Evolutionary conservation across 139 green algal species (phyloP), one percentile per base, ranked within the genome.

Genomic region (Micromonas pusilla): DNA sequence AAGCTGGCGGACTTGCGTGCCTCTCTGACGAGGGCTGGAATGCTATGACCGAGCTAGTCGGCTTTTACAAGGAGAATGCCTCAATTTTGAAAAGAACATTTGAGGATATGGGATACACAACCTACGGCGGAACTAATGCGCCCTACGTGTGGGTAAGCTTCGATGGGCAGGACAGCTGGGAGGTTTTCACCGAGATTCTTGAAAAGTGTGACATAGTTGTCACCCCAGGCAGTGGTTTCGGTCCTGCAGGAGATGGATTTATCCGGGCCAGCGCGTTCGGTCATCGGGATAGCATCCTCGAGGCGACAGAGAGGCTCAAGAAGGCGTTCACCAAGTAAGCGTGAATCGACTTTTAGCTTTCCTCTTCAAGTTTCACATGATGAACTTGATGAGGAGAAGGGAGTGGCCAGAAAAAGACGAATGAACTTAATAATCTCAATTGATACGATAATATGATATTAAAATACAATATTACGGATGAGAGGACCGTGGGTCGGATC

Each of bases 91-190:
- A 87, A 70, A 82, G 86, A 16, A 87, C 81, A 2, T 99, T 99
- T 82, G 45, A 83, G 38, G 90, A 97, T 31, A 90, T 98, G 87
- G 96, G 96, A 53, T 98, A 98, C 87, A 85, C 83, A 26, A 91
- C 96, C 52, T 94, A 96, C 79, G 95, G 95, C 70, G 96, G 94
- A 31, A 83, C 83, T 16, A 91, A 99, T 81, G 94, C 96, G 13
- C 96, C 96, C 28, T 99, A 99, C 80, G 90, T 99, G 28, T 99
- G 96, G 96, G 93, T 99, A 2, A 91, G 91, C 62, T 98, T 99
- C 86, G 93, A 94, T 0, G 94, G 90, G 53, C 76, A 79, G 54
- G 68, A 73, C 23, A 88, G 87, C 28, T 97, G 93, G 95, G 95
- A 99, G 62, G 92, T 97, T 39, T 99, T 99, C 85, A 89, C 89